phyloP scores from a whole-genome alignment of 768 basidiomycete species.

The Russula brevipes region DNA sequence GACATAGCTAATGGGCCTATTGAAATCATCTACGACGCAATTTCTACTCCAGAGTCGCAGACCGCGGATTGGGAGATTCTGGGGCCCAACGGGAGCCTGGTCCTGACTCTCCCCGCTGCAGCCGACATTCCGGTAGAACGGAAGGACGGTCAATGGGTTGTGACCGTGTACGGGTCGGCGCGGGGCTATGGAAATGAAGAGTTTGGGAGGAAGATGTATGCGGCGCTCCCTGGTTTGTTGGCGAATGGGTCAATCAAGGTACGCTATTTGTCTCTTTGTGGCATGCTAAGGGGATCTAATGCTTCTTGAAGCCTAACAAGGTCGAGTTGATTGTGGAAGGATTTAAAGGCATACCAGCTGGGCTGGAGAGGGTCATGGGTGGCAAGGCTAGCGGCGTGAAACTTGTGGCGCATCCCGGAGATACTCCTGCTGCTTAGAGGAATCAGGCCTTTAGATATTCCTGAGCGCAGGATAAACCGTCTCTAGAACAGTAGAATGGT shows the following conservation, averaged over 20 bases:
- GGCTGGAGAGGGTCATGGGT: constrained; percentile 20
- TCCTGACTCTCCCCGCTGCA: not conserved
- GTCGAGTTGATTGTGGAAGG: constrained; percentile 28
- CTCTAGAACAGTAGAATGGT: not conserved
- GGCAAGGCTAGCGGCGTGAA: constrained; percentile 30
- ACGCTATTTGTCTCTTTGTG: not conserved
- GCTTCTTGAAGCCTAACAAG: constrained; percentile 23
- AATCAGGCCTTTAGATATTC: not conserved
- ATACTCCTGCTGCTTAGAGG: not conserved
- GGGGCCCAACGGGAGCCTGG: constrained; percentile 18
- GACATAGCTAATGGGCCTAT: constrained; percentile 22
- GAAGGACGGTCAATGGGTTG: not conserved
- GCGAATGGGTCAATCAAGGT: constrained; percentile 20
- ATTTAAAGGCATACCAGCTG: constrained; percentile 27
- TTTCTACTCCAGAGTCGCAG: constrained; percentile 20
- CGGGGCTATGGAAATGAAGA: not conserved
- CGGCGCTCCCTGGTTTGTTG: constrained; percentile 4
- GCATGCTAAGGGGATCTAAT: not conserved
- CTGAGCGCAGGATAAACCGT: not conserved
- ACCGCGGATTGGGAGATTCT: constrained; percentile 20
- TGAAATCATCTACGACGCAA: constrained; percentile 20
- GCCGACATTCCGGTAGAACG: not conserved
- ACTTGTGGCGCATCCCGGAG: constrained; percentile 22
- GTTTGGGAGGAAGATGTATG: constrained; percentile 11
- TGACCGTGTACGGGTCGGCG: not conserved